Evolutionary conservation across 1,284 basidiomycete genomes (phyloP).

Genomic region (Pseudozyma thailandica): DNA sequence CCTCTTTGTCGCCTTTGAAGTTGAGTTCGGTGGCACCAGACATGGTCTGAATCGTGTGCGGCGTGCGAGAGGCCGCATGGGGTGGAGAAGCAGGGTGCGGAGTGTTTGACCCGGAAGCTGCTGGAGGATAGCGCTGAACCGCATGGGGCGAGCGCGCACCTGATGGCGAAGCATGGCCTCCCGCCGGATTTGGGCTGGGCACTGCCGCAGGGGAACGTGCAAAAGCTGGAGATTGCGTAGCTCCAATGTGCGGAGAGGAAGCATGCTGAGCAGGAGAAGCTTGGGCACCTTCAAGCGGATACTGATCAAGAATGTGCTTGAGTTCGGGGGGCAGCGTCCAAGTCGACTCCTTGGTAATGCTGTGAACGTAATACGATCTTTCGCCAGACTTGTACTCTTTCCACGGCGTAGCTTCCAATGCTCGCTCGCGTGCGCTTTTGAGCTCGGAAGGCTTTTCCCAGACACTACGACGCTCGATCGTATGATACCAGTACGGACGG

Average conservation of each 20-base stretch:
- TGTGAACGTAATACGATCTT: conserved; percentile 65
- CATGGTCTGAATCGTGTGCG: conserved; percentile 17
- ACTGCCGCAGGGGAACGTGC: conserved; percentile 5
- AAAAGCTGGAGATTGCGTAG: conserved; percentile 12
- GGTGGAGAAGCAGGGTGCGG: conserved; percentile 7
- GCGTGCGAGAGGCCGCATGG: neutral
- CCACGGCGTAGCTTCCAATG: conserved; percentile 64
- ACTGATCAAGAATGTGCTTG: conserved; percentile 58
- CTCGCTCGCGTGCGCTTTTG: conserved; percentile 62
- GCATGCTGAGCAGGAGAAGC: neutral
- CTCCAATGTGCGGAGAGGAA: conserved; percentile 6
- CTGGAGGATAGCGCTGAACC: neutral
- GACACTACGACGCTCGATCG: conserved; percentile 58
- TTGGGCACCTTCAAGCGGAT: conserved; percentile 18
- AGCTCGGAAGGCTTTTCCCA: conserved; percentile 68
- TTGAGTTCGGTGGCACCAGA: conserved; percentile 32
- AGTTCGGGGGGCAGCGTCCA: conserved; percentile 64
- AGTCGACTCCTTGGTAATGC: conserved; percentile 63
- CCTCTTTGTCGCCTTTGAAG: conserved; percentile 80
- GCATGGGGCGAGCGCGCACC: conserved; percentile 10
- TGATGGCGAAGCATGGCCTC: conserved; percentile 9
- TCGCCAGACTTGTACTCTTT: conserved; percentile 66
- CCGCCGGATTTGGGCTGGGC: conserved; percentile 15
- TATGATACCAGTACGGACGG: conserved; percentile 65
- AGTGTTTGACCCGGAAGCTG: conserved; percentile 31